Conservation (phyloP, 129 eudicot species). For the Lactuca saligna region DNA sequence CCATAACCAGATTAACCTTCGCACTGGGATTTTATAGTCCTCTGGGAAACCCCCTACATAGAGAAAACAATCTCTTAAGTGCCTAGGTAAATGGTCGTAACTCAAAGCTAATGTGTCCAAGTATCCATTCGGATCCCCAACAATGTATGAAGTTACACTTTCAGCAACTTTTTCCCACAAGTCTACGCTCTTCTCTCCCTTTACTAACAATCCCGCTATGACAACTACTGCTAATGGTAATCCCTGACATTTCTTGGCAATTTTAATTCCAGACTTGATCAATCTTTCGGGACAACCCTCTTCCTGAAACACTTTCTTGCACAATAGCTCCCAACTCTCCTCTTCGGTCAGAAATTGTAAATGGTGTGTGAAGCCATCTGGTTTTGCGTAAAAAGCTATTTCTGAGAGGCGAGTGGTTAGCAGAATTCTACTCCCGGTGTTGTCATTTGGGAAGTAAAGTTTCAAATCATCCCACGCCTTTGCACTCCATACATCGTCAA, state of each 20-base stretch:
- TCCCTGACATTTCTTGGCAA: constrained; percentile 37
- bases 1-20: constrained; percentile 36
- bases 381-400: constrained; percentile 7
- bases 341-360: constrained; percentile 18
- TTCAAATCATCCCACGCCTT: constrained; percentile 36
- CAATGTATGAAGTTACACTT: constrained; percentile 29
- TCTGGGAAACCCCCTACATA: constrained; percentile 31
- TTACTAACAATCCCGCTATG: constrained; percentile 28
- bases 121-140: constrained; percentile 12
- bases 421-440: constrained; percentile 33
- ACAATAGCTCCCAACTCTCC: constrained; percentile 39
- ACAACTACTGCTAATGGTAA: constrained; percentile 40
- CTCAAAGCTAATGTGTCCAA: constrained; percentile 29
- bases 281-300: constrained; percentile 22
- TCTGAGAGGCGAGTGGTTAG: constrained; percentile 31
- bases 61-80: constrained; percentile 30
- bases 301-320: constrained; percentile 18
- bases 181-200: constrained; percentile 6
- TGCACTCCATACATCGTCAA: constrained; percentile 44
- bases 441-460: constrained; percentile 31
- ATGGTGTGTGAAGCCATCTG: neutral
- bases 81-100: constrained; percentile 22
- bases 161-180: constrained; percentile 19
- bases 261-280: constrained; percentile 28
- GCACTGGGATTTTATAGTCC: constrained; percentile 5